phyloP scores from a whole-genome alignment of 148 eudicot species.

The Fallopia convolvulus region DNA sequence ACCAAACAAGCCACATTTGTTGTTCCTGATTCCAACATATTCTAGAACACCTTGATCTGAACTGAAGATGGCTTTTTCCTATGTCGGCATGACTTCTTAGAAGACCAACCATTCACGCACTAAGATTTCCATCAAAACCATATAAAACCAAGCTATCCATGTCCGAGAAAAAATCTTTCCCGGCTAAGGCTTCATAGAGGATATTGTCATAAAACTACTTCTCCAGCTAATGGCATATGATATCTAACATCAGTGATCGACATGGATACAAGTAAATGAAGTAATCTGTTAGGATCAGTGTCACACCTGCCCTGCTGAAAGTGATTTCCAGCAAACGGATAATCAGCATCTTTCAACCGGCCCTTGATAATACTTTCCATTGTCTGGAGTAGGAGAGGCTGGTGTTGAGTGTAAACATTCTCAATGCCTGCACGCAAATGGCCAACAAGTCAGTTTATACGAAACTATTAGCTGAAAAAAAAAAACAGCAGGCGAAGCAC shows the following conservation, averaged over 20 bases:
- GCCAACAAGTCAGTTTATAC: slow-evolving; percentile 14
- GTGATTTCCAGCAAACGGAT: slow-evolving; percentile 79
- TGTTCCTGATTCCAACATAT: too few relatives aligned
- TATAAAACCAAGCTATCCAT: neutral
- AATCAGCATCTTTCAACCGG: slow-evolving; percentile 78
- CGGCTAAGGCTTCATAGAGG: neutral
- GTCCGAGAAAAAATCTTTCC: neutral
- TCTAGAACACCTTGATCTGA: too few relatives aligned
- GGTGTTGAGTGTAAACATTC: slow-evolving; percentile 98
- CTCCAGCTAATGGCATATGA: neutral
- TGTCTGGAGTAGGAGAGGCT: slow-evolving; percentile 80
- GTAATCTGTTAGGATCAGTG: neutral
- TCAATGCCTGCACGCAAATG: slow-evolving; percentile 64
- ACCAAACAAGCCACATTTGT: too few relatives aligned
- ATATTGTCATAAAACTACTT: neutral
- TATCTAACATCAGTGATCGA: neutral
- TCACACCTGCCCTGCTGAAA: slow-evolving; percentile 82
- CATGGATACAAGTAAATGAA: neutral
- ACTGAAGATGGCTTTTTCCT: neutral
- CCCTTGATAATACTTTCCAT: slow-evolving; percentile 90
- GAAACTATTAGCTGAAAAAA: neutral
- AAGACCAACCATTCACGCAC: neutral
- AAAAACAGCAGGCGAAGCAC: slow-evolving; percentile 8
- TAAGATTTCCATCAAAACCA: neutral
- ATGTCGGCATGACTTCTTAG: neutral